Percentiles rank a stretch among this genome's conserved stretches.
Evolutionary conservation across 2,329 filamentous ascomycete genomes (phyloP).

Genomic region (Dothideomycetes sp.): DNA sequence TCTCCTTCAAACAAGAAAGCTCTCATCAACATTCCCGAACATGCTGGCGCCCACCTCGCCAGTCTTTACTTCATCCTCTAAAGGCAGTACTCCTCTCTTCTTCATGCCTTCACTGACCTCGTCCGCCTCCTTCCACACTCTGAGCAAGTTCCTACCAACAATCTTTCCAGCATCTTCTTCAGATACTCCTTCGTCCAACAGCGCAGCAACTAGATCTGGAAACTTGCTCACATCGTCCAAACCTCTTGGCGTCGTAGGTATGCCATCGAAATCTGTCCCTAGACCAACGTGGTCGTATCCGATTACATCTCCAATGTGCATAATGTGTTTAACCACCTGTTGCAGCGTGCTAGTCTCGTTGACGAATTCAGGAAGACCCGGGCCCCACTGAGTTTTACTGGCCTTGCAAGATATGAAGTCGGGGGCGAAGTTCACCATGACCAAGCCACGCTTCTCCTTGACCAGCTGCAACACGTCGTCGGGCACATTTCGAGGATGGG

Average conservation of each 20-base stretch:
- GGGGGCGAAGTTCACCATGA: slow-evolving; percentile 86
- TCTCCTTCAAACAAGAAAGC: too few relatives aligned
- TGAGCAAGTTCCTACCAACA: slow-evolving; percentile 67
- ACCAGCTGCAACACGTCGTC: slow-evolving; percentile 73
- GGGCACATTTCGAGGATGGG: slow-evolving; percentile 82
- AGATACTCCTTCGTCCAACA: slow-evolving; percentile 62
- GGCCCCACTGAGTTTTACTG: slow-evolving; percentile 42
- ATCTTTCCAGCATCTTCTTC: slow-evolving; percentile 65
- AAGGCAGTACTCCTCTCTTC: slow-evolving; percentile 25
- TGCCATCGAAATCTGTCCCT: slow-evolving; percentile 84
- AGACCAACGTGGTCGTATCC: slow-evolving; percentile 83
- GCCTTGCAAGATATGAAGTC: slow-evolving; percentile 67
- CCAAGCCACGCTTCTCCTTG: slow-evolving; percentile 59
- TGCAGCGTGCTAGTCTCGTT: slow-evolving; percentile 60
- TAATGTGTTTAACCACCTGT: slow-evolving; percentile 71
- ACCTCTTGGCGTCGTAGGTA: slow-evolving; percentile 53
- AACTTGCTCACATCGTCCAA: slow-evolving; percentile 80
- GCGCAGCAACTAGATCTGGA: slow-evolving; percentile 63
- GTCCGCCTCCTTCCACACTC: slow-evolving; percentile 77
- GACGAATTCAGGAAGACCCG: slow-evolving; percentile 56
- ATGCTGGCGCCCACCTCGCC: too few relatives aligned
- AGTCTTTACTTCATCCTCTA: slow-evolving; percentile 30
- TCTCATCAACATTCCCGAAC: too few relatives aligned
- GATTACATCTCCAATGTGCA: slow-evolving; percentile 69
- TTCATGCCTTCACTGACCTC: slow-evolving; percentile 57